Evolutionary conservation across 2,329 filamentous ascomycete genomes (phyloP).

Genomic region (Ilyonectria destructans): DNA sequence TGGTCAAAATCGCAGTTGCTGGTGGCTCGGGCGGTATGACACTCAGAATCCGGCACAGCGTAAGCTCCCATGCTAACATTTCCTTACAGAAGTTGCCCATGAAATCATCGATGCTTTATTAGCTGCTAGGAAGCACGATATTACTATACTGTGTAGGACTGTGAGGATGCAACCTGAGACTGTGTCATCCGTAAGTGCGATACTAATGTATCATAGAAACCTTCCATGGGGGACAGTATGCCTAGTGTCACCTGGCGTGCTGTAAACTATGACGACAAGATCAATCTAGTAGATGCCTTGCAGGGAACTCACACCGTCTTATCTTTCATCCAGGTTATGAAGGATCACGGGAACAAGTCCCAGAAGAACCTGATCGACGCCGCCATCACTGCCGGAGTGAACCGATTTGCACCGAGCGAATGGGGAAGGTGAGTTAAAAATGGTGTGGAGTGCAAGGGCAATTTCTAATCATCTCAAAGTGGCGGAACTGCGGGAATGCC

Average conservation of each 20-base stretch:
- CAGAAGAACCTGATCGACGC: slow-evolving; percentile 67
- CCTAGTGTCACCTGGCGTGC: slow-evolving; percentile 57
- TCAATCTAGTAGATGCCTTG: slow-evolving; percentile 56
- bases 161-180: slow-evolving; percentile 44
- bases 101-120: slow-evolving; percentile 68
- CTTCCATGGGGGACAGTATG: neutral
- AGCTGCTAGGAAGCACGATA: slow-evolving; percentile 64
- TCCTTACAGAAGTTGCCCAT: slow-evolving; percentile 62
- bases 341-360: slow-evolving; percentile 55
- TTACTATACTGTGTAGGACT: slow-evolving; percentile 65
- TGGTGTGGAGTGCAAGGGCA: neutral
- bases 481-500: too few relatives aligned
- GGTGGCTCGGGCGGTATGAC: slow-evolving; percentile 42
- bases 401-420: slow-evolving; percentile 74
- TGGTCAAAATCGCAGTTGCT: slow-evolving; percentile 47
- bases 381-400: slow-evolving; percentile 69
- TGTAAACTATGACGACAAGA: slow-evolving; percentile 60
- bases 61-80: neutral
- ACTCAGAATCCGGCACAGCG: neutral
- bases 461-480: neutral
- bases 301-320: slow-evolving; percentile 66
- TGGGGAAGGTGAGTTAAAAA: slow-evolving; percentile 58
- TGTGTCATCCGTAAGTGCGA: neutral
- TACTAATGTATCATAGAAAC: neutral
- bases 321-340: slow-evolving; percentile 61